These are phyloP conservation scores for Phytophthora nicotianae DNA, from an alignment of 352 stramenopile species.

Conservation along the genomic window DNA sequence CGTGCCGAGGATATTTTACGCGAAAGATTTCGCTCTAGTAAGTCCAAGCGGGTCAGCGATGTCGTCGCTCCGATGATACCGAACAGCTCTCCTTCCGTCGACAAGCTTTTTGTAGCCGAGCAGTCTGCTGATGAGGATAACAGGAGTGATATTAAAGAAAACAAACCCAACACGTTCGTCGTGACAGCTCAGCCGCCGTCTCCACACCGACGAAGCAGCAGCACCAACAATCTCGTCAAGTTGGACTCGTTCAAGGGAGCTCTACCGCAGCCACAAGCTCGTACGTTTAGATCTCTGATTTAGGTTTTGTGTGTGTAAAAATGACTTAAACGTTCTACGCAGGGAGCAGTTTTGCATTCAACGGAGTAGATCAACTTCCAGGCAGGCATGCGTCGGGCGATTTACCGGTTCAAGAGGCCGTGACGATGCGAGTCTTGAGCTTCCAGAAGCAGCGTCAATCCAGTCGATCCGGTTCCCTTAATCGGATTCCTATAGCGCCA, in stretches of 20 bases:
- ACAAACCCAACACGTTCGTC: slow-evolving; percentile 18
- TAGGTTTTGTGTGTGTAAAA: neutral
- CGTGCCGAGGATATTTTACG: slow-evolving; percentile 67
- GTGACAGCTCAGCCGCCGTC: slow-evolving; percentile 23
- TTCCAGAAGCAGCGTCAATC: slow-evolving; percentile 32
- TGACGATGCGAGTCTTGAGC: slow-evolving; percentile 44
- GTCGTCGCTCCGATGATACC: slow-evolving; percentile 19
- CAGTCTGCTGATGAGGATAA: slow-evolving; percentile 21
- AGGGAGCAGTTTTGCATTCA: slow-evolving; percentile 45
- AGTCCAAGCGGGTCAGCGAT: slow-evolving; percentile 27
- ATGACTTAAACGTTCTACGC: slow-evolving; percentile 11
- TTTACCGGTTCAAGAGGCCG: slow-evolving; percentile 25
- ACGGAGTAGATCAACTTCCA: slow-evolving; percentile 25
- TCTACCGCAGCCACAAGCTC: slow-evolving; percentile 12
- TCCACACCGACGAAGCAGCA: slow-evolving; percentile 16
- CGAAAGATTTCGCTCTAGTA: slow-evolving; percentile 38
- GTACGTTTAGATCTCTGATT: slow-evolving; percentile 20
- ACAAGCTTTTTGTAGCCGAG: slow-evolving; percentile 36
- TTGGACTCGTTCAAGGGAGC: slow-evolving; percentile 31
- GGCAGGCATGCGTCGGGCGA: slow-evolving; percentile 21
- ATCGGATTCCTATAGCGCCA: slow-evolving; percentile 10
- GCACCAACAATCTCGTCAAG: slow-evolving; percentile 21
- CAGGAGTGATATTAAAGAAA: slow-evolving; percentile 8
- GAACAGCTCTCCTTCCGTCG: slow-evolving; percentile 9
- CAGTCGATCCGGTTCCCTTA: slow-evolving; percentile 32